Evolutionary conservation across 164 flowering plant genomes (phyloP).

Genomic region (Tetrastigma voinierianum): DNA sequence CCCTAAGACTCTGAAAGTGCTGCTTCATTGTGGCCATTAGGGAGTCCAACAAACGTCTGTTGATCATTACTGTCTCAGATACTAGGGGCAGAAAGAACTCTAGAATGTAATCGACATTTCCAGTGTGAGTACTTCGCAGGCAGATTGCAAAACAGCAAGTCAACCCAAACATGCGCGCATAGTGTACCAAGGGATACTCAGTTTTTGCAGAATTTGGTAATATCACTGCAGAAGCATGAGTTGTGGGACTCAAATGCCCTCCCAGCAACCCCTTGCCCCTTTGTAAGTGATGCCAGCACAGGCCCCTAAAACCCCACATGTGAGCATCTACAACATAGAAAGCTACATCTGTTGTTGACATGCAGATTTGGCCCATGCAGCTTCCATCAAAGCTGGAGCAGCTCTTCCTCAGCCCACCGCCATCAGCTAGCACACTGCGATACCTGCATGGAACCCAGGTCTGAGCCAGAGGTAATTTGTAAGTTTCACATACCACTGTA

Average conservation of each 20-base stretch:
- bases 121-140: conserved; percentile 68
- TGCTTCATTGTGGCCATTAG: conserved; percentile 64
- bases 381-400: conserved; percentile 92
- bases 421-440: conserved; percentile 77
- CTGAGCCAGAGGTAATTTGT: conserved; percentile 87
- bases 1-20: conserved; percentile 63
- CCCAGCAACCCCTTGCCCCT: conserved; percentile 96
- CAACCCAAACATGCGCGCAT: conserved; percentile 86
- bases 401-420: conserved; percentile 81
- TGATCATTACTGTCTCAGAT: conserved; percentile 50
- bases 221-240: conserved; percentile 67
- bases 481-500: conserved; percentile 80
- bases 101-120: conserved; percentile 78
- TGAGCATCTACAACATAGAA: conserved; percentile 87
- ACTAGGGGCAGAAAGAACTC: conserved; percentile 88
- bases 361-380: conserved; percentile 90
- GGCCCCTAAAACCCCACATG: conserved; percentile 95
- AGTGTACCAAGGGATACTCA: conserved; percentile 93
- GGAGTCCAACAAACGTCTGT: conserved; percentile 56
- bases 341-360: conserved; percentile 93
- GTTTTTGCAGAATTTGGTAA: conserved; percentile 73
- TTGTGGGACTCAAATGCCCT: conserved; percentile 66
- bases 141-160: conserved; percentile 79
- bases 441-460: conserved; percentile 98
- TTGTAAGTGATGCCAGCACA: conserved; percentile 92